These are phyloP conservation scores for Leccinum ochraceum DNA, from an alignment of 768 basidiomycete species.

Conservation along the genomic window DNA sequence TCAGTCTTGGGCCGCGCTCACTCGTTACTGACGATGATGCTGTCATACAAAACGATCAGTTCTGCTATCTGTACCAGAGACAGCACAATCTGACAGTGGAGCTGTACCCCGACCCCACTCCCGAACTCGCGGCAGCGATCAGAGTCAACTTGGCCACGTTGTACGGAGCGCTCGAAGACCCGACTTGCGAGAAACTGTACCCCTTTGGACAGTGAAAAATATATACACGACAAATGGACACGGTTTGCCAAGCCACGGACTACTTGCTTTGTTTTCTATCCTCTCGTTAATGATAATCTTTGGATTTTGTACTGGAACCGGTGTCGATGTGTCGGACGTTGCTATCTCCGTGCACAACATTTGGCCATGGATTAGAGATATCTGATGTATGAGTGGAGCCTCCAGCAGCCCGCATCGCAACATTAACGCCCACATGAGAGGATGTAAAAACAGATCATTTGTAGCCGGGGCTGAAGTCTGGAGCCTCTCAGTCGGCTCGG, in stretches of 20 bases:
- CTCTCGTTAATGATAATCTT: neutral
- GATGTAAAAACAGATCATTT: no score
- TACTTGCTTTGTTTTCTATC: neutral
- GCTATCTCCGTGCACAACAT: neutral
- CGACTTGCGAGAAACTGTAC: constrained; percentile 17
- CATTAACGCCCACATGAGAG: no score
- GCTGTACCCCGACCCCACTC: constrained; percentile 25
- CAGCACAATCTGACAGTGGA: constrained; percentile 21
- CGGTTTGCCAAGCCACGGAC: neutral
- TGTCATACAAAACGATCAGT: constrained; percentile 1
- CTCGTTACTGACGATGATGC: constrained; percentile 4
- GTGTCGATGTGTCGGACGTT: neutral
- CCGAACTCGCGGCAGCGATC: constrained; percentile 24
- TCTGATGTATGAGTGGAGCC: neutral
- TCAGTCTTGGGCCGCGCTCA: no score
- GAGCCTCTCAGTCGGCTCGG: no score
- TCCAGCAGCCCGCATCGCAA: no score
- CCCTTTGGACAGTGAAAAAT: constrained; percentile 15
- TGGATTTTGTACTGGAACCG: neutral
- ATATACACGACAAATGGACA: neutral
- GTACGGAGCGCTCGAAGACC: constrained; percentile 10
- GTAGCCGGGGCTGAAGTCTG: no score
- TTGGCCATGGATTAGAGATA: neutral
- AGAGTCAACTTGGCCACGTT: constrained; percentile 22
- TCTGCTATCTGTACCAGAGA: constrained; percentile 22